Evolutionary conservation across 768 basidiomycete genomes (phyloP), one percentile per base, ranked within the genome.

Genomic region (Suillus sp.): DNA sequence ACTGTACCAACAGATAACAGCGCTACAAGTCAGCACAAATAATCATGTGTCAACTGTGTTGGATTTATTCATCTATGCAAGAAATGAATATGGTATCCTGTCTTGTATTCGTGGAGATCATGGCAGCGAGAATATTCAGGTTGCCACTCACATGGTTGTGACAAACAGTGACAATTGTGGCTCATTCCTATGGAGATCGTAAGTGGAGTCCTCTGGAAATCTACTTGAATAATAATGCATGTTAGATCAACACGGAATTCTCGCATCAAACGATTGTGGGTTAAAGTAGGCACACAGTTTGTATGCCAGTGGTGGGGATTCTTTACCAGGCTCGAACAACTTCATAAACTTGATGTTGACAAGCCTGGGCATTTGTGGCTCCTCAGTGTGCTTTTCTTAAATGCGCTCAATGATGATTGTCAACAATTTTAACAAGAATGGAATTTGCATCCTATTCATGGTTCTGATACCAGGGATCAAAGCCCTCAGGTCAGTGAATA

Each of bases 161-260:
- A 57, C 50, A 20, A 42, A 53, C 30, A 69, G 72, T 4, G 55
- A 59, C 4, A 62, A 64, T 14, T 20, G 60, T n/a, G 73, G 74
- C 2, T 79, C 76, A 2, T 81, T 79, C 54, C 79, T 80, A 13
- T 79, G 73, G 71, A 78, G 78, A 40, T 50, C 69, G 75, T 76
- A 65, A 62, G 69, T 57, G 18, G 38, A 38, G 38, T 13, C 38
- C 14, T 14, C 11, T 13, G 14, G 38, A 38, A 38, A 38, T 38
- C 14, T 14, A 38, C 35, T 11, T 38, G 38, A n/a, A 30, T 51
- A 13, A 51, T 60, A 22, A 47, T 40, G 50, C 48, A 30, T 45
- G 27, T 11, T 54, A 75, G 74, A 35, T 72, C 67, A 37, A 70
- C 69, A 32, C 68, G 68, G 22, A 75, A 75, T 51, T 69, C 67